phyloP scores from a whole-genome alignment of 805 yeast genomes.

The Cyberlindnera mississippiensis region DNA sequence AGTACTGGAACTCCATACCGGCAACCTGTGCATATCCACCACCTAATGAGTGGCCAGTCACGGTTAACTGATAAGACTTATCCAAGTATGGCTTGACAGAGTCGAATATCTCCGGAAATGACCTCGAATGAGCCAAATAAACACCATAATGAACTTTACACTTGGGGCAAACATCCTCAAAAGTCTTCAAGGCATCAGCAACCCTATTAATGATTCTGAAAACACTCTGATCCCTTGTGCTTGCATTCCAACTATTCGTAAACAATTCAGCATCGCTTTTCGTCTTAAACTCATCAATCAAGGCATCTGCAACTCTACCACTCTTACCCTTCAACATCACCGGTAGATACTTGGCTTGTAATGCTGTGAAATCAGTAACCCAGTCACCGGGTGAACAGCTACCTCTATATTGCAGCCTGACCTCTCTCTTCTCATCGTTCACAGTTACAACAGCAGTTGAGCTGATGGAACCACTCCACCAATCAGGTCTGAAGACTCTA shows the following conservation, averaged over 20 bases:
- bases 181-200: neutral
- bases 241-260: neutral
- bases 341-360: constrained; percentile 47
- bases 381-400: constrained; percentile 59
- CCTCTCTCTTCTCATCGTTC: constrained; percentile 39
- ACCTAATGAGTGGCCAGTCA: constrained; percentile 75
- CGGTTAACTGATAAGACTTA: constrained; percentile 46
- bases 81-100: constrained; percentile 30
- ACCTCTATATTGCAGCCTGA: constrained; percentile 59
- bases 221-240: no score
- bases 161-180: neutral
- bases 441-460: constrained; percentile 55
- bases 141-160: constrained; percentile 69
- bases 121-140: constrained; percentile 40
- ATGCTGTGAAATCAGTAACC: constrained; percentile 50
- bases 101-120: constrained; percentile 35
- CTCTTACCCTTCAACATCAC: constrained; percentile 13
- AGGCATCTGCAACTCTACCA: neutral
- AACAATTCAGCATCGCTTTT: no score
- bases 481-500: constrained; percentile 12
- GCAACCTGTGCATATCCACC: constrained; percentile 64
- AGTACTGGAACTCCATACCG: constrained; percentile 40
- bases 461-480: constrained; percentile 33
- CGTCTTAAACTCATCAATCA: neutral
- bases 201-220: neutral